Evolutionary conservation across 208 protist genomes (phyloP).

Genomic region (Entamoeba histolytica): DNA sequence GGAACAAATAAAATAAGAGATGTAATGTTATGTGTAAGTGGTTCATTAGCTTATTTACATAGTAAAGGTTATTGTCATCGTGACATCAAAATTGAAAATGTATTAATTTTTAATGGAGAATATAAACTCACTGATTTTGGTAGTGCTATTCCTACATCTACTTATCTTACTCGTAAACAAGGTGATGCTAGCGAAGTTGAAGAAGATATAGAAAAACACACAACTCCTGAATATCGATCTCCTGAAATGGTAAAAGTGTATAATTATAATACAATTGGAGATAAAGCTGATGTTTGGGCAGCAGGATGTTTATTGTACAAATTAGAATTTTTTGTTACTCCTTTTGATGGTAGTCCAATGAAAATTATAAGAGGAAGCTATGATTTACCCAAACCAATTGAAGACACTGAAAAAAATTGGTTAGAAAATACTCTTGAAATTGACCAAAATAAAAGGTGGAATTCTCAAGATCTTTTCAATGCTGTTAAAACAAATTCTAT

Average conservation of each 20-base stretch:
- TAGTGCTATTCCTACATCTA: neutral
- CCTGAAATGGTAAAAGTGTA: no score
- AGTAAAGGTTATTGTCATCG: constrained; percentile 56
- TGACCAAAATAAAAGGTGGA: neutral
- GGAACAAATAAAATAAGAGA: no score
- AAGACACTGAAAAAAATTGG: neutral
- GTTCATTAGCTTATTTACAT: constrained; percentile 86
- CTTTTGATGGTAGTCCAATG: neutral
- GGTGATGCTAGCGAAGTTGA: no score
- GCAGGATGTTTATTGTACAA: neutral
- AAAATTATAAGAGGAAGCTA: neutral
- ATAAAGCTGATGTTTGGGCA: neutral
- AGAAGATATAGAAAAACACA: neutral
- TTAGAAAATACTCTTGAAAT: neutral
- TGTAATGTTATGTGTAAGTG: no score
- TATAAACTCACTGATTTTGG: constrained; percentile 87
- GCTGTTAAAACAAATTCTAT: neutral
- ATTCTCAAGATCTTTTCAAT: neutral
- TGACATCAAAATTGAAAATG: constrained; percentile 31
- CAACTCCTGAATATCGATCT: neutral
- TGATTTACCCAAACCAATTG: neutral
- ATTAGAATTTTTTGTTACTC: neutral
- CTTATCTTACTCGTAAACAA: no score
- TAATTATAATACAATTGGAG: neutral
- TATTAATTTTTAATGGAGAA: constrained; percentile 47